Evolutionary conservation across 768 basidiomycete genomes (phyloP).

Genomic region (Infundibulicybe gibba): DNA sequence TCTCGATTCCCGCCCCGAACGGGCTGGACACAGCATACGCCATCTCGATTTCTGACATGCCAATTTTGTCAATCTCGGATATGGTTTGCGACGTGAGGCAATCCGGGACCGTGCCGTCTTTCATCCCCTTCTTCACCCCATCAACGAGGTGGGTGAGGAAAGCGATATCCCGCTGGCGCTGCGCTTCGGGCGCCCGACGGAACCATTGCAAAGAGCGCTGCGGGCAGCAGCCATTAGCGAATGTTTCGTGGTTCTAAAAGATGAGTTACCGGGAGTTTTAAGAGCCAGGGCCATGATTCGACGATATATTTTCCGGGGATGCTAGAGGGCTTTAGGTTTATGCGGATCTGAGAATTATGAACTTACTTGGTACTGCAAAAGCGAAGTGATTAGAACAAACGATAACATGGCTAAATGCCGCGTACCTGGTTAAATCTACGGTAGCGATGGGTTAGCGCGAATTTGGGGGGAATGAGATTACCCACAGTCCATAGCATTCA

Average conservation of each 20-base stretch:
- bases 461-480: neutral
- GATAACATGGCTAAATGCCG: neutral
- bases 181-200: slow-evolving; percentile 31
- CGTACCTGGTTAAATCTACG: slow-evolving; percentile 16
- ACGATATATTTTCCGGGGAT: slow-evolving; percentile 48
- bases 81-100: slow-evolving; percentile 34
- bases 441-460: neutral
- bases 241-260: too few species aligned
- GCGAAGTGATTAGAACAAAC: neutral
- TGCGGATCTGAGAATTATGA: neutral
- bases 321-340: slow-evolving; percentile 13
- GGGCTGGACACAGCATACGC: slow-evolving; percentile 39
- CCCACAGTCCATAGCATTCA: slow-evolving; percentile 40
- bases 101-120: slow-evolving; percentile 29
- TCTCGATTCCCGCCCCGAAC: slow-evolving; percentile 42
- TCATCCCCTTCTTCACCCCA: slow-evolving; percentile 37
- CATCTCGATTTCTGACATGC: slow-evolving; percentile 33
- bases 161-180: slow-evolving; percentile 28
- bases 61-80: slow-evolving; percentile 27
- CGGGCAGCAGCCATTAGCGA: too few species aligned
- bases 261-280: slow-evolving; percentile 38
- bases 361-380: slow-evolving; percentile 26
- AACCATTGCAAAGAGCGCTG: slow-evolving; percentile 39
- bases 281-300: slow-evolving; percentile 43
- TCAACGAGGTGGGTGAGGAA: slow-evolving; percentile 32